Conservation (phyloP, 768 basidiomycete genomes). For the Psilocybe cyanescens region DNA sequence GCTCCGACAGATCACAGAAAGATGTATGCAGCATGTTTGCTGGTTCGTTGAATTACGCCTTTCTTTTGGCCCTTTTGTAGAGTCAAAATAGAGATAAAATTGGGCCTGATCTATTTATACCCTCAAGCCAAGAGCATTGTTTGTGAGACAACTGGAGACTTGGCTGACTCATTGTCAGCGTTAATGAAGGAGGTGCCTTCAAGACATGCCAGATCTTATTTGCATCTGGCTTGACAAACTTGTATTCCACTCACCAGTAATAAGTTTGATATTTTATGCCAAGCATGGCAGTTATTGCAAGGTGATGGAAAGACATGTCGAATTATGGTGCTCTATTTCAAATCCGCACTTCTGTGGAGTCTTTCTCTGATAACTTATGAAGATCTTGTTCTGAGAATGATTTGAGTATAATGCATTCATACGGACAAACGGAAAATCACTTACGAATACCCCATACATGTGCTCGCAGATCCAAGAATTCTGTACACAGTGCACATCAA, state of each 20-base stretch:
- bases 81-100: no score
- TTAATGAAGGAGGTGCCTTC: no score
- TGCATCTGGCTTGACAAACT: neutral
- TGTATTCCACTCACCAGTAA: neutral
- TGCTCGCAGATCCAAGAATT: constrained; percentile 79
- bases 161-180: no score
- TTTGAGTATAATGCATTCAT: constrained; percentile 2
- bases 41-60: no score
- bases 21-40: no score
- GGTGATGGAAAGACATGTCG: neutral
- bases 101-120: no score
- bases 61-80: no score
- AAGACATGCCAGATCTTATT: neutral
- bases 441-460: constrained; percentile 90
- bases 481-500: constrained; percentile 35
- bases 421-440: constrained; percentile 35
- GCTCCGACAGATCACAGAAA: no score
- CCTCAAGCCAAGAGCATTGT: no score
- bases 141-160: no score
- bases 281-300: neutral
- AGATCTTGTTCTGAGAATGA: constrained; percentile 72
- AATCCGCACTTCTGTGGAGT: constrained; percentile 61
- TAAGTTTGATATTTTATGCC: neutral
- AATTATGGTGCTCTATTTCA: constrained; percentile 26
- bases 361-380: constrained; percentile 72